Base-by-base conservation (phyloP, 371 early-diverging fungal genomes). In the Circinella umbellata region DNA sequence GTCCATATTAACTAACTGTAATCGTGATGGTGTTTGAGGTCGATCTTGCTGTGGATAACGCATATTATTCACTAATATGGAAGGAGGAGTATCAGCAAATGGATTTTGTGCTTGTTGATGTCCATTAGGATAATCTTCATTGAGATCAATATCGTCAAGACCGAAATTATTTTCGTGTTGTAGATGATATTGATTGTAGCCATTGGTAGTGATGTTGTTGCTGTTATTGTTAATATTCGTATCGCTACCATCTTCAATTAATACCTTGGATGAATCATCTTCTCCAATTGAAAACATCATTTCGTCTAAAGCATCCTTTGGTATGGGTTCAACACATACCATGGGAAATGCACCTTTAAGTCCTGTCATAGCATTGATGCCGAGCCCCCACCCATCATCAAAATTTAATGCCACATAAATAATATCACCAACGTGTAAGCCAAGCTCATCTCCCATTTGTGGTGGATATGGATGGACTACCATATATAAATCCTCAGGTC, bases 321-420 rank as follows among this genome's bases (percentile, higher is more conserved):
- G 74, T 10, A 76, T 75, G 49, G 77, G 79, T 47, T 77, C 55
- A 2, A 90, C 86, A 71, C 91, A 91, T 7, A 88, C 88, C 15
- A 90, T 63, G 6, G 94, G 94, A 79, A 93, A 93, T 9, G 89
- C 92, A 13, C 94, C 94, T 59, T 81, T 82, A 36, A 80, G 76
- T 10, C 89, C 88, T 1, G 92, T 88, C 55, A 84, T 83, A 63
- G 88, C 86, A 81, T 91, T 92, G 54, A 82, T 79, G 4, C 92
- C 92, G 9, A 91, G 80, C 17, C 87, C 92, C 92, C 92, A 92
- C 3, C 90, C 90, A 71, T 92, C 92, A 66, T 89, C 89, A 72
- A 89, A 91, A 46, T 76, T 79, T 60, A 79, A 69, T 38, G 83
- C 81, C 11, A 93, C 80, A 18, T 81, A 86, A 6, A 93, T 80